Base-by-base conservation (phyloP, 208 protist genomes). In the Leishmania martiniquensis region DNA sequence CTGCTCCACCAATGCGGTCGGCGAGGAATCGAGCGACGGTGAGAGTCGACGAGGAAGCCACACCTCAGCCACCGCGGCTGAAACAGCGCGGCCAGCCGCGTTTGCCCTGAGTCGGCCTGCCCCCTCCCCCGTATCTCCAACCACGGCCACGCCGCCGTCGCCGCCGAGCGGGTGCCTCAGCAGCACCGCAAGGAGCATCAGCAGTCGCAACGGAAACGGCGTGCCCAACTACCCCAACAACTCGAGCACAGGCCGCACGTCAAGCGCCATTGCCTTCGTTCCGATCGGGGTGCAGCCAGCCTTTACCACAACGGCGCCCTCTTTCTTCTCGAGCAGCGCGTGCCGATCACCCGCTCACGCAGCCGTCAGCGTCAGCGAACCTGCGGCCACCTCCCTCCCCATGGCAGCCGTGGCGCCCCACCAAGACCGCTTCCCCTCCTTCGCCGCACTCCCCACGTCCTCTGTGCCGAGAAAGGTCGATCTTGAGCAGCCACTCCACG, bases 231-330 rank as follows among this genome's bases (percentile, higher is more conserved):
- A 20, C 37, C 57, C 10, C 63, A 47, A n/a, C 63, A 69, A 12
- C 39, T 37, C 9, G 57, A 37, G 57, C 57, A 12, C 0, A n/a
- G 9, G 72, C 59, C 7, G 57, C 44, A 49, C 34, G 7, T 22
- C 69, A 10, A 62, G 79, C 12, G 54, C 76, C 25, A 57, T 83
- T 12, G 72, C 79, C 22, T 79, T 79, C 20, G 25, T 83, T 4
- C 79, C 79, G 42, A 78, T 83, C 49, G 79, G 59, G 25, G 74
- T 83, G 49, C 73, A 79, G 60, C 54, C 65, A 9, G 59, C 68
- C 42, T 17, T 71, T 55, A 70, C 60, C 7, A 34, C 76, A 49
- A 10, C 34, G 22, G 4, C 69, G 20, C 22, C 69, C 52, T 73
- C 49, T 73, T 44, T 73, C 10, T 22, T 22, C 22, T 25, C 69